A percentile compares a stretch with the other conserved stretches of the same genome.
Conservation (phyloP, 2,329 filamentous ascomycete genomes). For the Sphaerostilbella broomeana region DNA sequence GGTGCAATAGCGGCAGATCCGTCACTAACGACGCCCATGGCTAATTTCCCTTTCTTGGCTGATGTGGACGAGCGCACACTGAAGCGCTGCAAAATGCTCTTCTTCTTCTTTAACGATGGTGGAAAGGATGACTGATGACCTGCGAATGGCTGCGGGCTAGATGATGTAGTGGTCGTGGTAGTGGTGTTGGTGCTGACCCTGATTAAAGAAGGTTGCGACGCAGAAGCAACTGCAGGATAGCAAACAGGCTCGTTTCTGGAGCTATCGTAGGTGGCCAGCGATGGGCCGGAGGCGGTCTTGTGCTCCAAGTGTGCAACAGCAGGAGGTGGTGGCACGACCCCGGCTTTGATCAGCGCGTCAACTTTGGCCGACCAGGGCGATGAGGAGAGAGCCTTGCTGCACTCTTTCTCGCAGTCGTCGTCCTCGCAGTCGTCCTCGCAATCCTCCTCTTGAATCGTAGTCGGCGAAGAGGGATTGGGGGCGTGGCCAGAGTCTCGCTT, state of each 20-base stretch:
- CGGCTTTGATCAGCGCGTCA: not conserved
- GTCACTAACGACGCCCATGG: slow-evolving; percentile 16
- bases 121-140: not conserved
- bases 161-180: not conserved
- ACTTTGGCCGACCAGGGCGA: slow-evolving; percentile 1
- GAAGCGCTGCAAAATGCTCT: slow-evolving; percentile 21
- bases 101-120: slow-evolving; percentile 16
- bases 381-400: not conserved
- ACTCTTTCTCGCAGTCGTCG: not conserved
- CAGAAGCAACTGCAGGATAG: slow-evolving; percentile 15
- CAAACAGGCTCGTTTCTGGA: slow-evolving; percentile 15
- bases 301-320: slow-evolving; percentile 11
- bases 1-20: slow-evolving; percentile 11
- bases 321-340: slow-evolving; percentile 3
- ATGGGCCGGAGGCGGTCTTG: slow-evolving; percentile 13
- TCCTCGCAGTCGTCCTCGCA: slow-evolving; percentile 32
- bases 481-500: slow-evolving; percentile 52
- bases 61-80: slow-evolving; percentile 23
- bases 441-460: slow-evolving; percentile 34
- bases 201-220: slow-evolving; percentile 3
- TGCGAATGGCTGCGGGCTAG: not conserved
- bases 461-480: slow-evolving; percentile 29
- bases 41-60: slow-evolving; percentile 22
- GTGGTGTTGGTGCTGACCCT: not conserved
- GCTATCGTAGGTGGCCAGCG: slow-evolving; percentile 9